A percentile compares a stretch with the other conserved stretches of the same genome.
Evolutionary conservation across 116 monocot species (phyloP).

Genomic region (Papilionanthe hybrid): DNA sequence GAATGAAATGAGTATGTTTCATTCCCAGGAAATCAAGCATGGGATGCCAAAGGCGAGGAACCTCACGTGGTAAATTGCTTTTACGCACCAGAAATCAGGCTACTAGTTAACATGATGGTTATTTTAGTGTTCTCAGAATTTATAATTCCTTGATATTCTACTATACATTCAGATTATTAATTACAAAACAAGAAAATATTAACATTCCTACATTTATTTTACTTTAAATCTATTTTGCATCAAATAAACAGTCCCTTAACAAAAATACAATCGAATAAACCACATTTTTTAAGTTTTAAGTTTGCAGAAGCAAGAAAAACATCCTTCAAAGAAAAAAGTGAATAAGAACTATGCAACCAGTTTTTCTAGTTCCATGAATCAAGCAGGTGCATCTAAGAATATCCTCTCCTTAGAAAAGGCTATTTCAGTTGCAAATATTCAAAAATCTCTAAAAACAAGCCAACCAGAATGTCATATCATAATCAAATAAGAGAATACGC

Average conservation of each 20-base stretch:
- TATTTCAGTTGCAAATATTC: not conserved
- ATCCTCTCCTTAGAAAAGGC: not conserved
- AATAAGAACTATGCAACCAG: not conserved
- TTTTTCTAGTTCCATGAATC: not conserved
- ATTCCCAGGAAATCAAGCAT: too few relatives aligned
- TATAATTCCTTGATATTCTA: too few relatives aligned
- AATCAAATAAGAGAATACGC: not conserved
- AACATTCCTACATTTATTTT: too few relatives aligned
- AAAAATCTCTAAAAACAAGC: not conserved
- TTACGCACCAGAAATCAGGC: too few relatives aligned
- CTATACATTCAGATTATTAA: too few relatives aligned
- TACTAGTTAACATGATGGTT: too few relatives aligned
- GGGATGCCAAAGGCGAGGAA: too few relatives aligned
- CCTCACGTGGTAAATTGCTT: too few relatives aligned
- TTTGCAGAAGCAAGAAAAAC: not conserved
- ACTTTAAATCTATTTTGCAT: too few relatives aligned
- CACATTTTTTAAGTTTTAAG: not conserved
- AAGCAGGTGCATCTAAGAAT: not conserved
- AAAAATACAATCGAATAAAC: not conserved
- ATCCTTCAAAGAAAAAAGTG: not conserved
- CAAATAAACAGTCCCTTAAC: not conserved
- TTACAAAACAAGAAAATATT: too few relatives aligned
- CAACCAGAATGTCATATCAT: not conserved
- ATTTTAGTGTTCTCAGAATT: too few relatives aligned
- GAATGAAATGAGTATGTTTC: too few relatives aligned